phyloP scores from a whole-genome alignment of 2,329 filamentous ascomycete genomes.

The Erysiphe neolycopersici region DNA sequence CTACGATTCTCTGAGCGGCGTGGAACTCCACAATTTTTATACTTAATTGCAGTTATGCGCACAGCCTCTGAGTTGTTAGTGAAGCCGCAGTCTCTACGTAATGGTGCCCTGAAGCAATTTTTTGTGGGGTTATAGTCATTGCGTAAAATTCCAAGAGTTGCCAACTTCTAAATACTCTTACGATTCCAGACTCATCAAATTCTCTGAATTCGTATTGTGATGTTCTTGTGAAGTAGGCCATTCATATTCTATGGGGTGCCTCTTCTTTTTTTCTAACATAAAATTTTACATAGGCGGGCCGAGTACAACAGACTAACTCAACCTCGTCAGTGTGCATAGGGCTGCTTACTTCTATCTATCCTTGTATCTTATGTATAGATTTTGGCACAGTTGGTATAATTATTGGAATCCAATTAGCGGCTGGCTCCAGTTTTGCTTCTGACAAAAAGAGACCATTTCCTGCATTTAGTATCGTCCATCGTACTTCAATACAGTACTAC shows the following conservation, averaged over 20 bases:
- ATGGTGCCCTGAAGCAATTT: too few species aligned
- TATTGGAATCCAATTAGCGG: neutral
- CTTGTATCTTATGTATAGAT: neutral
- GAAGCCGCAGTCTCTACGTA: neutral
- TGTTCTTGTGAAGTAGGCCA: neutral
- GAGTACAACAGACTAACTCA: neutral
- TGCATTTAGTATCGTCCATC: neutral
- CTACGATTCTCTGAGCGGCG: neutral
- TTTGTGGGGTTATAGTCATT: neutral
- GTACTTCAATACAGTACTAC: neutral
- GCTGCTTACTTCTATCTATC: too few species aligned
- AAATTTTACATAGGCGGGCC: neutral
- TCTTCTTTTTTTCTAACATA: neutral
- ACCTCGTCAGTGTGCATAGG: neutral
- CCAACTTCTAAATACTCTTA: neutral
- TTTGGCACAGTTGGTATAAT: neutral
- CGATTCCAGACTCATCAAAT: slow-evolving; percentile 1
- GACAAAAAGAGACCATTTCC: too few species aligned
- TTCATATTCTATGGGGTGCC: neutral
- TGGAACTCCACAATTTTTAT: neutral
- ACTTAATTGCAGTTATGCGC: neutral
- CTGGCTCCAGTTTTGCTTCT: neutral
- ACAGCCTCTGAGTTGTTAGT: neutral
- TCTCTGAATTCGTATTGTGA: neutral
- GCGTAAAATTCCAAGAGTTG: neutral